Conservation (phyloP, 164 flowering plant species). For the Sedum album region DNA sequence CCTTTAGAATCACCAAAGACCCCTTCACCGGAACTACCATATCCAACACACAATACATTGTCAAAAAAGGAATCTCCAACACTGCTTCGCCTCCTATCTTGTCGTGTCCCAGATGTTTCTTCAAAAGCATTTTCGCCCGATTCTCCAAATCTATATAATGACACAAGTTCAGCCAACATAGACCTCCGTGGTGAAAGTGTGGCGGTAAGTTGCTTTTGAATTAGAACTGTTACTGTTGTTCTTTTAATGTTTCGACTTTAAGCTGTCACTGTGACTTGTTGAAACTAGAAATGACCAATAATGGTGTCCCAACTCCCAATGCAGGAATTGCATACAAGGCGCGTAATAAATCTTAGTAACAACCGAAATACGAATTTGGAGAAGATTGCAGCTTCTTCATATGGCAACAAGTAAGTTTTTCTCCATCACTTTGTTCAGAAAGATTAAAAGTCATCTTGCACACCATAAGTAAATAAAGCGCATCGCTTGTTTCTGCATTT, state of each 20-base stretch:
- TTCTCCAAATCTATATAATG: conserved; percentile 28
- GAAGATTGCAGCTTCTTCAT: conserved; percentile 14
- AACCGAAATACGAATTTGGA: conserved; percentile 21
- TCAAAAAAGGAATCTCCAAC: conserved; percentile 24
- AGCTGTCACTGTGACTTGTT: background rate
- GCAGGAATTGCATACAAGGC: conserved; percentile 26
- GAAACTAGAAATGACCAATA: conserved; percentile 9
- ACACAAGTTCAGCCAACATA: conserved; percentile 25
- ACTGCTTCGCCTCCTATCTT: conserved; percentile 40
- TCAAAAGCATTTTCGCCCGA: conserved; percentile 26
- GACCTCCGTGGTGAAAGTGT: conserved; percentile 40
- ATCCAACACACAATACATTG: conserved; percentile 25
- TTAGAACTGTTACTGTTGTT: conserved; percentile 2
- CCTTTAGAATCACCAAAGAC: conserved; percentile 40
- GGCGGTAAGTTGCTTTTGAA: conserved; percentile 20
- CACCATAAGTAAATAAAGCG: background rate
- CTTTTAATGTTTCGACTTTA: background rate
- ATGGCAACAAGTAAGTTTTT: conserved; percentile 29
- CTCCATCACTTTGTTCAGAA: background rate
- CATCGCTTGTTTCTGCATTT: conserved; percentile 9
- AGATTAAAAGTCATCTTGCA: background rate
- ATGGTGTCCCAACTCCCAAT: conserved; percentile 12
- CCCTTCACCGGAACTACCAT: conserved; percentile 26
- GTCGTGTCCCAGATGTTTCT: conserved; percentile 21
- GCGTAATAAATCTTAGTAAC: conserved; percentile 18